These are phyloP conservation scores for Raphanus sativus DNA, from an alignment of 345 rosid genomes.

Conservation along the genomic window DNA sequence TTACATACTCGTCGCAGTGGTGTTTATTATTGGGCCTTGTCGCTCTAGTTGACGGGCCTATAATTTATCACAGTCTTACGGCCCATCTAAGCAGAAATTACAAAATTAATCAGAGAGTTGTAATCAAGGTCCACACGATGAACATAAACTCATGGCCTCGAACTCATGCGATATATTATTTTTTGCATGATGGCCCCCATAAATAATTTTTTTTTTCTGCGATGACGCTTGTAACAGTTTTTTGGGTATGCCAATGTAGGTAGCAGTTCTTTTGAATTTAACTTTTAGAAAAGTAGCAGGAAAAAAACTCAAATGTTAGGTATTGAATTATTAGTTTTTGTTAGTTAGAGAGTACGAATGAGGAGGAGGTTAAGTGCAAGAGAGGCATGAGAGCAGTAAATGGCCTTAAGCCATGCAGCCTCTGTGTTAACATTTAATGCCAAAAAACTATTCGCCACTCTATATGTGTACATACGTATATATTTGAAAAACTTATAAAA, in stretches of 20 bases:
- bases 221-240: neutral
- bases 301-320: slow-evolving; percentile 29
- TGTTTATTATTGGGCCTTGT: neutral
- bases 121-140: neutral
- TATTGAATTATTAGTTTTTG: slow-evolving; percentile 17
- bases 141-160: neutral
- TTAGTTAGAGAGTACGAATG: slow-evolving; percentile 17
- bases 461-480: neutral
- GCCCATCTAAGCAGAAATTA: slow-evolving; percentile 6
- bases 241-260: neutral
- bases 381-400: slow-evolving; percentile 45
- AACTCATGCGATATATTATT: neutral
- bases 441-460: slow-evolving; percentile 31
- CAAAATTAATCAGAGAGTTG: neutral
- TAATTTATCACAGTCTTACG: neutral
- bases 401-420: slow-evolving; percentile 41
- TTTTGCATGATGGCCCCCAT: neutral
- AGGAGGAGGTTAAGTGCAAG: slow-evolving; percentile 39
- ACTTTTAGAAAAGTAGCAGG: neutral
- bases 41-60: neutral
- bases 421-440: slow-evolving; percentile 40
- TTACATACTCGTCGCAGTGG: neutral
- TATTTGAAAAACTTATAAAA: neutral
- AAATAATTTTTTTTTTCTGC: neutral
- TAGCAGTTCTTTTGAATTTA: neutral